Percentiles rank a stretch among this genome's conserved stretches.
Conservation (phyloP, 2,329 filamentous ascomycete species). For the Stenocarpella maydis region DNA sequence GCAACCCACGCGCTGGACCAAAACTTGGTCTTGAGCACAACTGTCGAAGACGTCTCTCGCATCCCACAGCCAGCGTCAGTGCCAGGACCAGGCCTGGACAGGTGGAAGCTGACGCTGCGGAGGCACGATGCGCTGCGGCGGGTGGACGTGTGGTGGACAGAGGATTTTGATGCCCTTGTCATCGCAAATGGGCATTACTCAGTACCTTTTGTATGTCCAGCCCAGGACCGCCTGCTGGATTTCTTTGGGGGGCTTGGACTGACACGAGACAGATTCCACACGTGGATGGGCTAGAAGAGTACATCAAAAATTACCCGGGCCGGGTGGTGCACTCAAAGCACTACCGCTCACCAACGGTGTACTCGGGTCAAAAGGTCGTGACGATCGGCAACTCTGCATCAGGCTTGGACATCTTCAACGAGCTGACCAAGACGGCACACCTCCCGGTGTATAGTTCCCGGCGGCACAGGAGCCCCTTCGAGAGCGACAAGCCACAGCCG, state of each 20-base stretch:
- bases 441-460: slow-evolving; percentile 61
- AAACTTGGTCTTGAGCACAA: slow-evolving; percentile 58
- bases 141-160: slow-evolving; percentile 63
- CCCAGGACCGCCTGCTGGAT: background rate
- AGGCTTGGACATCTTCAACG: slow-evolving; percentile 50
- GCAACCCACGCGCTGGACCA: slow-evolving; percentile 56
- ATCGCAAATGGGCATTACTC: slow-evolving; percentile 55
- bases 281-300: slow-evolving; percentile 54
- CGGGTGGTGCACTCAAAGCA: slow-evolving; percentile 55
- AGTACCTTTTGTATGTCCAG: slow-evolving; percentile 52
- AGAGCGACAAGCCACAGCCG: slow-evolving; percentile 54
- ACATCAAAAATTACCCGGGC: slow-evolving; percentile 48
- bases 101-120: slow-evolving; percentile 59
- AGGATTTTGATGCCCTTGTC: slow-evolving; percentile 56
- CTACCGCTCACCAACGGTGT: slow-evolving; percentile 50
- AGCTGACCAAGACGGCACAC: slow-evolving; percentile 47
- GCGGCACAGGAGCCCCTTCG: slow-evolving; percentile 58
- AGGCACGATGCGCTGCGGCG: slow-evolving; percentile 52
- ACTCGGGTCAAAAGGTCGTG: slow-evolving; percentile 46
- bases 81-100: slow-evolving; percentile 31
- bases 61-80: slow-evolving; percentile 36
- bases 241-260: background rate
- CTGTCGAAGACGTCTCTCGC: slow-evolving; percentile 57
- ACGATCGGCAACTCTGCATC: slow-evolving; percentile 56
- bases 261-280: slow-evolving; percentile 49